phyloP scores from a whole-genome alignment of 1,284 basidiomycete species.

The Trichosporon faecale region DNA sequence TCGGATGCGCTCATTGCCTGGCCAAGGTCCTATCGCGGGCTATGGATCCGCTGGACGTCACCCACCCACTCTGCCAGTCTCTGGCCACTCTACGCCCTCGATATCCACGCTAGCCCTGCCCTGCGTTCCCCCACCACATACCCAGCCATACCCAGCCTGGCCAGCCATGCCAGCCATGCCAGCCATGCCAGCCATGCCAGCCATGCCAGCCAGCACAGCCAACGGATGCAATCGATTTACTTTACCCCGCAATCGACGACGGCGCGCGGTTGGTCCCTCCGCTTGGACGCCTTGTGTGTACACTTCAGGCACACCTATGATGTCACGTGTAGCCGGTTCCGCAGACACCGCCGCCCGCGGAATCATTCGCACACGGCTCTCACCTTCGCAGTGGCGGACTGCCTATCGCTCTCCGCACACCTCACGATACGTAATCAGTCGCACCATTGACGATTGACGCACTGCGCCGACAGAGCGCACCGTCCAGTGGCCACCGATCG shows the following conservation, averaged over 20 bases:
- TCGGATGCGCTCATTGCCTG: not conserved
- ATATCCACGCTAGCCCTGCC: not conserved
- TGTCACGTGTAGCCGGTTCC: not conserved
- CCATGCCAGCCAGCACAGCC: not conserved
- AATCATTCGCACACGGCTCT: not conserved
- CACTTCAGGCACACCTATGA: not conserved
- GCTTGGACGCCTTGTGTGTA: not conserved
- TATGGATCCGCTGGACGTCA: not conserved
- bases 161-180: not conserved
- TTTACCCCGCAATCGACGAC: not conserved
- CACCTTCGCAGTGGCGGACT: not conserved
- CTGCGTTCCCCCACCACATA: not conserved
- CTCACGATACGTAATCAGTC: not conserved
- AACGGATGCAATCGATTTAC: not conserved
- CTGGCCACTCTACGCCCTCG: not conserved
- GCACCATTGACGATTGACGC: not conserved
- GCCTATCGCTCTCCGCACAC: not conserved
- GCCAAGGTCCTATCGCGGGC: not conserved
- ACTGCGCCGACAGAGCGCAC: not conserved
- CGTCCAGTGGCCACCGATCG: constrained; percentile 4
- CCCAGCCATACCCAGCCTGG: too few relatives aligned
- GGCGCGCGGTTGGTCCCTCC: not conserved
- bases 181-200: too few relatives aligned
- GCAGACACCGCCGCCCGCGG: not conserved
- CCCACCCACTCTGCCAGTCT: not conserved